Evolutionary conservation across 1,139 yeast species (phyloP), one percentile per base, ranked within the genome.

Genomic region (Debaryomyces nepalensis): DNA sequence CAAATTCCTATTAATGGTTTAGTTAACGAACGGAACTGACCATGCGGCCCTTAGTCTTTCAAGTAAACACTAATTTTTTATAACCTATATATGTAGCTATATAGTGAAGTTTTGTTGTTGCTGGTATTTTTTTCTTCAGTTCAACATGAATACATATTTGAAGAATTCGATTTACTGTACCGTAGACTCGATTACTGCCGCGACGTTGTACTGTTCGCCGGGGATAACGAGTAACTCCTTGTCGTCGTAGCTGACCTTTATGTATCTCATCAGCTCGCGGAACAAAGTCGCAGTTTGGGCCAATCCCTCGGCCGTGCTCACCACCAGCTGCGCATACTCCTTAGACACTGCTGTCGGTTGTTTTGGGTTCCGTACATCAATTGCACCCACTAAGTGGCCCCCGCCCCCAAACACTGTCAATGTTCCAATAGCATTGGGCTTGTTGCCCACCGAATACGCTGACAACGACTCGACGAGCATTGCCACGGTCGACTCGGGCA

Each of bases 401-500:
- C 14, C 22, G 7, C 15, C 19, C 9, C 19, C 31, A 22, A 37
- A 31, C 15, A 41, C 37, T 5, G 30, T 18, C 33, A 41, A 33
- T 8, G 22, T 16, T 20, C 26, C 26, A 15, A 41, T n/a, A 5
- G 20, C 15, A 19, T 14, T 19, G 4, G 33, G 16, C n/a, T 12
- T 12, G 14, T 15, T 32, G 7, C 14, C 30, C n/a, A 19, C 33
- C 29, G 24, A 23, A 18, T 35, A 41, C 10, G 22, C 33, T 10
- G 33, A 12, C 16, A 41, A 18, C 6, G 44, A 31, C 18, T 41
- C 41, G 12, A 18, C 19, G 16, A 41, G 40, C 29, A 41, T 19
- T 9, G 20, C 32, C n/a, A 31, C 29, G 3, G 44, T 41, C 16
- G 44, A 41, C 6, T 36, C 33, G 5, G 37, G 44, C 8, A 41